Evolutionary conservation across 805 yeast genomes (phyloP).

Genomic region (Candida manassasensis): DNA sequence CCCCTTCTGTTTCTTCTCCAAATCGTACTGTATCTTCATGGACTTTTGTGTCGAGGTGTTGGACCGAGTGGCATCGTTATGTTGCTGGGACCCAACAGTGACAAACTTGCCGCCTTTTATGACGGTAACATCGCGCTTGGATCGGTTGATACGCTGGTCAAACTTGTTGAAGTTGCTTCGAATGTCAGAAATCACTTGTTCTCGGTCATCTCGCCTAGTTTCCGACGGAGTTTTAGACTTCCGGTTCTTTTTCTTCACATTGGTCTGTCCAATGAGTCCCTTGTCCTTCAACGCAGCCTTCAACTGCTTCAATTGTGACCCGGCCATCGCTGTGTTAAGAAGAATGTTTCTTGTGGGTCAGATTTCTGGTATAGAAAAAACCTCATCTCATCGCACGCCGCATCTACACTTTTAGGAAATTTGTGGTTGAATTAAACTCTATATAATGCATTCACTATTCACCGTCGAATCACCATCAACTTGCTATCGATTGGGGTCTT

Average conservation of each 20-base stretch:
- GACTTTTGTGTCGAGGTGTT: slow-evolving; percentile 35
- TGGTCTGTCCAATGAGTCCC: slow-evolving; percentile 85
- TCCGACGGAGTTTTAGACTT: slow-evolving; percentile 52
- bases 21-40: slow-evolving; percentile 58
- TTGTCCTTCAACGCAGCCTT: slow-evolving; percentile 71
- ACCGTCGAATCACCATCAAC: background rate
- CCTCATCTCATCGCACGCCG: slow-evolving; percentile 1
- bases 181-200: slow-evolving; percentile 50
- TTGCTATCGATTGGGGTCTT: slow-evolving; percentile 28
- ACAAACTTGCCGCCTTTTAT: slow-evolving; percentile 41
- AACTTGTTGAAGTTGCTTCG: slow-evolving; percentile 88
- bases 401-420: too few relatives aligned
- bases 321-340: slow-evolving; percentile 51
- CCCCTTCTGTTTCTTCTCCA: slow-evolving; percentile 57
- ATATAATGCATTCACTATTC: background rate
- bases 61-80: slow-evolving; percentile 28
- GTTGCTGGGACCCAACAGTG: slow-evolving; percentile 37
- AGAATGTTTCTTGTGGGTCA: too few relatives aligned
- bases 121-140: slow-evolving; percentile 50
- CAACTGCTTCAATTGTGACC: slow-evolving; percentile 81
- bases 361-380: background rate
- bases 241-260: slow-evolving; percentile 52
- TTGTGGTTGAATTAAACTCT: background rate
- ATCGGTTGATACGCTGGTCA: slow-evolving; percentile 67
- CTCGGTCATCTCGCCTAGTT: slow-evolving; percentile 65